Base-by-base conservation (phyloP, 2,329 filamentous ascomycete genomes). In the Diplodia corticola region DNA sequence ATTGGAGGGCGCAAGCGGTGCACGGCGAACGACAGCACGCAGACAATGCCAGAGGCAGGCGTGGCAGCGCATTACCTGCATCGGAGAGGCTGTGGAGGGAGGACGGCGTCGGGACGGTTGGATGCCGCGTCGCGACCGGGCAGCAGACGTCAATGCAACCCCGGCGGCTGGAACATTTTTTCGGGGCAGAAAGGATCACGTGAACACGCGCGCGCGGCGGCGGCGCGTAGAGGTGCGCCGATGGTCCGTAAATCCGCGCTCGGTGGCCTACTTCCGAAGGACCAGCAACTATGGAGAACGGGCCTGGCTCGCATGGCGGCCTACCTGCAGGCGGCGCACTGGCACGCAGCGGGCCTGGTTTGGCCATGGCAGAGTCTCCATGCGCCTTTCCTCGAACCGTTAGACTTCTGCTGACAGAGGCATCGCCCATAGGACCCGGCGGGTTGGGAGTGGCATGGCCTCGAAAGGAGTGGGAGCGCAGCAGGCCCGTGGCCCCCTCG, bases 1-100 rank as follows among this genome's bases (percentile, higher is more conserved):
- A 64, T 49, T n/a, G 64, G 64, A 12, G 55, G 68, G 46, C 30
- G 53, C 12, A n/a, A 60, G 63, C 22, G 28, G 64, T 12, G 64
- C 68, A 81, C 75, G 33, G 69, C 70, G 28, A 70, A 73, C 67
- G 33, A 82, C 73, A 55, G 80, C 77, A 53, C 78, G 78, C 59
- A 81, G 73, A 69, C 75, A 77, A 74, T 79, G 80, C 72, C 76
- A 73, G 59, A 80, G 74, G 72, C 80, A 82, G 69, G 77, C 75
- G 68, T 76, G 77, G 69, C 80, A 65, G 22, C 44, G 30, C 44
- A 60, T 30, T 54, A 82, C 60, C 78, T 78, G 67, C 81, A 83
- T 83, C 13, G 55, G 40, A 37, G 22, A 22, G n/a, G 44, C 13
- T 35, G 63, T 20, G 51, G n/a, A 26, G 22, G 30, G 20, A 33